phyloP scores from a whole-genome alignment of 2,329 filamentous ascomycete genomes.

The Mycogone perniciosa region DNA sequence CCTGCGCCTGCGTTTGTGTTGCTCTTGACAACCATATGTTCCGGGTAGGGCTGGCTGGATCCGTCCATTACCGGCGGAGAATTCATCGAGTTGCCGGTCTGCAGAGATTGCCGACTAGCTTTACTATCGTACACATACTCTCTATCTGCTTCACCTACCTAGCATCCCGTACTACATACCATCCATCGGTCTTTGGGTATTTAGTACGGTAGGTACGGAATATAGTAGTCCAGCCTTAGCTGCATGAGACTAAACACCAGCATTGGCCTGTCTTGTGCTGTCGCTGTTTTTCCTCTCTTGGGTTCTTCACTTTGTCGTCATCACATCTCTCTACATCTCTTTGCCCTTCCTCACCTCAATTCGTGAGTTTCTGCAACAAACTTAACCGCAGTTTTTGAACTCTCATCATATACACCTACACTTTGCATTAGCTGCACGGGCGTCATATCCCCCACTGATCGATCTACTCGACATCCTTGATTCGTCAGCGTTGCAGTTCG shows the following conservation, averaged over 20 bases:
- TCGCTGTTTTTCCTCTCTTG: conserved; percentile 5
- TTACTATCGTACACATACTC: conserved; percentile 1
- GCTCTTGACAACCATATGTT: conserved; percentile 24
- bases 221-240: conserved; percentile 1
- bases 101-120: conserved; percentile 3
- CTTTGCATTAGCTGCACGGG: too few relatives aligned
- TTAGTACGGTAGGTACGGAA: conserved; percentile 1
- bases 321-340: neutral
- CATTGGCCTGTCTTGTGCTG: conserved; percentile 4
- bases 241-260: conserved; percentile 4
- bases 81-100: conserved; percentile 5
- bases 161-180: conserved; percentile 1
- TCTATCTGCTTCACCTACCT: conserved; percentile 6
- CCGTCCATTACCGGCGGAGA: conserved; percentile 6
- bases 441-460: too few relatives aligned
- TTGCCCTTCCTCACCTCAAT: neutral
- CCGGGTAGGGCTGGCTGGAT: conserved; percentile 6
- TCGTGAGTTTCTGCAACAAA: neutral
- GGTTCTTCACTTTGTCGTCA: conserved; percentile 2
- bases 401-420: too few relatives aligned
- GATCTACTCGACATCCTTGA: conserved; percentile 14
- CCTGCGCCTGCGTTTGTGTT: conserved; percentile 22
- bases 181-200: neutral
- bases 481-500: conserved; percentile 20
- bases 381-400: neutral